Conservation (phyloP, 768 basidiomycete genomes). For the Tricholomella constricta region DNA sequence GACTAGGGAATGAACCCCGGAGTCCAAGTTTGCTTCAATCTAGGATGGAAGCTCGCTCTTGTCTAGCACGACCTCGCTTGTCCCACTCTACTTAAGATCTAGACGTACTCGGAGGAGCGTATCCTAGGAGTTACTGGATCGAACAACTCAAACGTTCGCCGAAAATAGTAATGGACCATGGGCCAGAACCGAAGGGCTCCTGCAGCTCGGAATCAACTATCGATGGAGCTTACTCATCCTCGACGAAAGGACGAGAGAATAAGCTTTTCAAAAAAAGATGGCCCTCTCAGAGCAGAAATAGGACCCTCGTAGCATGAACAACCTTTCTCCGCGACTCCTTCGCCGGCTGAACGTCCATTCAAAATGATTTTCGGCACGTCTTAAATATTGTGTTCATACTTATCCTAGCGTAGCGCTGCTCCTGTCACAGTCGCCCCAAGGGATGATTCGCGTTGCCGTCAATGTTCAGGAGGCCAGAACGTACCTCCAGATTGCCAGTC, state of each 20-base stretch:
- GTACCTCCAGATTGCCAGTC: not conserved
- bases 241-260: slow-evolving; percentile 25
- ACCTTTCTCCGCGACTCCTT: not conserved
- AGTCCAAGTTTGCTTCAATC: slow-evolving; percentile 36
- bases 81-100: slow-evolving; percentile 36
- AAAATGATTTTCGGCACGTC: slow-evolving; percentile 28
- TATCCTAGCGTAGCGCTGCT: slow-evolving; percentile 15
- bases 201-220: slow-evolving; percentile 49
- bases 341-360: slow-evolving; percentile 20
- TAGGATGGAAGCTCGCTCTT: slow-evolving; percentile 48
- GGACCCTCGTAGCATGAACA: slow-evolving; percentile 43
- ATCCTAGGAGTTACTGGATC: slow-evolving; percentile 47
- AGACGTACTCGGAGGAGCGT: slow-evolving; percentile 44
- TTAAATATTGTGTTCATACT: slow-evolving; percentile 39
- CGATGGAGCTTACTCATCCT: slow-evolving; percentile 43
- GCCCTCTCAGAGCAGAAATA: slow-evolving; percentile 41
- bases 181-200: slow-evolving; percentile 12
- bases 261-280: no score
- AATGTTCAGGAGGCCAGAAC: slow-evolving; percentile 7
- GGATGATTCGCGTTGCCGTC: slow-evolving; percentile 17
- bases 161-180: slow-evolving; percentile 8
- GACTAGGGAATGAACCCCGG: slow-evolving; percentile 21
- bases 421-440: slow-evolving; percentile 14
- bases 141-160: slow-evolving; percentile 27
- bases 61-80: slow-evolving; percentile 39